These are phyloP conservation scores for Sphaceloma murrayae DNA, from an alignment of 2,329 filamentous ascomycete species.

Conservation along the genomic window DNA sequence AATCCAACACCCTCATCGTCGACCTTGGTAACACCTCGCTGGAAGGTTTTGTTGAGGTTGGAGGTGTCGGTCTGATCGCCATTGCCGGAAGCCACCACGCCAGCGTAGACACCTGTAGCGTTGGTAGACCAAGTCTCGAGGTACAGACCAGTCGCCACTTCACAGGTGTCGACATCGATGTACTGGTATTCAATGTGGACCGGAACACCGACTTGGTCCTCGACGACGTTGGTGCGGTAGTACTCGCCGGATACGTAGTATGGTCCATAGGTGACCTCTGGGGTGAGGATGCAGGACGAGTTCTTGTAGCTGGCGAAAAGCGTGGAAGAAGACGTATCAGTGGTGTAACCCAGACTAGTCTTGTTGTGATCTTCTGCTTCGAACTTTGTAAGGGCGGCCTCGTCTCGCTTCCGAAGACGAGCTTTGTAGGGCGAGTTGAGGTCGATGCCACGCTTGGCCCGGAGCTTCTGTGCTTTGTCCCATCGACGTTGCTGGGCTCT, in stretches of 20 bases:
- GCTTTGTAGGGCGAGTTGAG: slow-evolving; percentile 13
- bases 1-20: slow-evolving; percentile 17
- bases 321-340: slow-evolving; percentile 8
- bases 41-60: slow-evolving; percentile 23
- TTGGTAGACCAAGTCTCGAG: slow-evolving; percentile 41
- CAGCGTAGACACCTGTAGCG: slow-evolving; percentile 39
- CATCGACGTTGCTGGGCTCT: slow-evolving; percentile 16
- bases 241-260: slow-evolving; percentile 32
- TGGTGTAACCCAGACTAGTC: slow-evolving; percentile 14
- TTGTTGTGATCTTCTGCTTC: slow-evolving; percentile 18
- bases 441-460: slow-evolving; percentile 15
- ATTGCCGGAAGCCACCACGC: slow-evolving; percentile 32
- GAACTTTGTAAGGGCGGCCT: slow-evolving; percentile 16
- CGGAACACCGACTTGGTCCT: slow-evolving; percentile 35
- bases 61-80: slow-evolving; percentile 26
- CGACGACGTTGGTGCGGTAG: slow-evolving; percentile 35
- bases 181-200: slow-evolving; percentile 38
- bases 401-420: slow-evolving; percentile 15
- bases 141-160: slow-evolving; percentile 33
- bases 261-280: slow-evolving; percentile 26
- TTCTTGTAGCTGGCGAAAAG: slow-evolving; percentile 20
- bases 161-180: slow-evolving; percentile 35
- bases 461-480: slow-evolving; percentile 16
- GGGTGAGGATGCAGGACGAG: slow-evolving; percentile 25
- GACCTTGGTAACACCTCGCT: slow-evolving; percentile 17